Percentiles rank a stretch among this genome's conserved stretches.
Evolutionary conservation across 805 yeast genomes (phyloP).

Genomic region (Komagataella kurtzmanii): DNA sequence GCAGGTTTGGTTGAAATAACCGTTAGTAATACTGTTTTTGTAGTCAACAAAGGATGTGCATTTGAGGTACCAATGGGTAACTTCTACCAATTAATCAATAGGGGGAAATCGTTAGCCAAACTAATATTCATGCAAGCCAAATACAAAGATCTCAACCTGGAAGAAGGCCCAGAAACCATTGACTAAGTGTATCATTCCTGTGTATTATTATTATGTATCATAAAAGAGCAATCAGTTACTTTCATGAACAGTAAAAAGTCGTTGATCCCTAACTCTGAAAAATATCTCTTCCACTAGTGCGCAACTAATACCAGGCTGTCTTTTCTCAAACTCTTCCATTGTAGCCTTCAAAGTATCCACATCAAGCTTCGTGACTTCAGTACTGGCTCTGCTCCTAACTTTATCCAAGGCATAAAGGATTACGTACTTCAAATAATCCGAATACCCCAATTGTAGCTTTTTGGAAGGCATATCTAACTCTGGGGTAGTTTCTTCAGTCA

Average conservation of each 20-base stretch:
- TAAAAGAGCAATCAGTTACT: not conserved
- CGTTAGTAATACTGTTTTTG: constrained; percentile 41
- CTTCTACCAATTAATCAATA: constrained; percentile 54
- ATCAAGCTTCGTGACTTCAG: constrained; percentile 28
- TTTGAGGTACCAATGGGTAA: constrained; percentile 75
- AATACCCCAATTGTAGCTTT: not conserved
- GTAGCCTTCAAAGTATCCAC: constrained; percentile 28
- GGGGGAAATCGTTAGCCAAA: constrained; percentile 41
- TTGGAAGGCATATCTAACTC: not conserved
- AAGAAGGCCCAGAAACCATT: constrained; percentile 4
- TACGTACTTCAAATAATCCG: constrained; percentile 24
- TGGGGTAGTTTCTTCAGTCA: not conserved
- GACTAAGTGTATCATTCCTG: not conserved
- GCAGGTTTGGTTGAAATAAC: constrained; percentile 60
- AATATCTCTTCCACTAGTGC: constrained; percentile 25
- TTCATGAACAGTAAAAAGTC: not conserved
- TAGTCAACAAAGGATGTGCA: constrained; percentile 60
- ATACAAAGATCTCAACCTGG: constrained; percentile 19
- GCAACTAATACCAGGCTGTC: constrained; percentile 50
- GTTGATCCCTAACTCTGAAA: not conserved
- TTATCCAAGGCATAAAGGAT: constrained; percentile 29
- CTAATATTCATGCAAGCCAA: constrained; percentile 68
- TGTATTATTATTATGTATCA: not conserved
- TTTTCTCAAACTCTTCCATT: constrained; percentile 30
- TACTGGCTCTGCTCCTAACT: constrained; percentile 37